Conservation (phyloP, 108 stramenopile species). For the Cylindrotheca closterium region DNA sequence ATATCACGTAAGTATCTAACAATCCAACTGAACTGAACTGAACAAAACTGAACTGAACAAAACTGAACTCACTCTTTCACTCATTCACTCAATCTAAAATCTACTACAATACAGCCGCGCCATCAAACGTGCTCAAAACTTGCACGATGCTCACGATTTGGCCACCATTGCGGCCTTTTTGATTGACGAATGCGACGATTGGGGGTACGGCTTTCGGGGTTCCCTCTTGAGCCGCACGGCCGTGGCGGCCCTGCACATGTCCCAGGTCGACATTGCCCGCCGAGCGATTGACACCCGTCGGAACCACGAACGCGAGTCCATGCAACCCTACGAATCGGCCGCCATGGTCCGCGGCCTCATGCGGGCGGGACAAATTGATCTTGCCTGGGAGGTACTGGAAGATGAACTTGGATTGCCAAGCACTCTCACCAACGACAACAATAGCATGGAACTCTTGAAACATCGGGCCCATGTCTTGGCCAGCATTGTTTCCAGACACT, state of each 20-base stretch:
- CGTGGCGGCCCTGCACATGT: conserved; percentile 50
- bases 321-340: conserved; percentile 55
- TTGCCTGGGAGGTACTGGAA: conserved; percentile 55
- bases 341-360: conserved; percentile 52
- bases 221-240: conserved; percentile 55
- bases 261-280: conserved; percentile 41
- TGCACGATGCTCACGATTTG: conserved; percentile 57
- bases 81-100: not conserved
- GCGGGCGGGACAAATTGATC: conserved; percentile 30
- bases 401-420: conserved; percentile 58
- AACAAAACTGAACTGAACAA: not conserved
- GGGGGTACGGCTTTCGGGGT: conserved; percentile 55
- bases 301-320: conserved; percentile 38
- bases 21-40: not conserved
- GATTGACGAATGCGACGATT: conserved; percentile 41
- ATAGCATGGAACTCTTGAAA: conserved; percentile 17
- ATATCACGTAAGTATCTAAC: conserved; percentile 19
- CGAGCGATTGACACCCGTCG: conserved; percentile 49
- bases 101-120: conserved; percentile 19
- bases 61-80: no score
- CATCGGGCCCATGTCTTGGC: conserved; percentile 44
- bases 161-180: conserved; percentile 50
- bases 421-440: conserved; percentile 7
- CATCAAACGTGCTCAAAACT: conserved; percentile 60
- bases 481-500: conserved; percentile 54